Evolutionary conservation across 2,329 filamentous ascomycete species (phyloP), one percentile per base, ranked within the genome.

Genomic region (Thielaviopsis punctulata): DNA sequence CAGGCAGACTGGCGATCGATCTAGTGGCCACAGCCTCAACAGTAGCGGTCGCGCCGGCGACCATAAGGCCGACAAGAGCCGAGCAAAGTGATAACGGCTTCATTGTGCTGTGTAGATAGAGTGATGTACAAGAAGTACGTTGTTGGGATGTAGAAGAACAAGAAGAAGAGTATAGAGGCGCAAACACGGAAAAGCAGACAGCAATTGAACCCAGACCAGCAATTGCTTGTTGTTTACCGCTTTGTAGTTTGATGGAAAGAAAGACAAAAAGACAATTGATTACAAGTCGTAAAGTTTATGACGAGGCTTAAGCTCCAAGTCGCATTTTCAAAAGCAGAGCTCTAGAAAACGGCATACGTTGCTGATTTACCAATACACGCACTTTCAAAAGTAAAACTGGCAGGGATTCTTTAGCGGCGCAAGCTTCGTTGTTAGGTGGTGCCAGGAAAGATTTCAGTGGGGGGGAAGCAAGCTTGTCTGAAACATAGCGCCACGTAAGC

Each of bases 61-160:
- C 72, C 60, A 79, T 65, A 62, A 80, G 71, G 62, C 78, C 78
- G 58, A 76, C 66, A 61, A 79, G 69, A 59, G 75, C 75, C 62
- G 77, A 72, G 62, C 74, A 71, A 64, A 76, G 65, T 59, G 73
- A 63, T 56, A 63, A 61, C 57, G 62, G 62, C 66, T 68, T 69
- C 67, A 69, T 69, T 48, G 57, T 64, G 62, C 56, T 22, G 48
- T 33, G 24, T n/a, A n/a, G n/a, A n/a, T n/a, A n/a, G n/a, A n/a
- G n/a, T n/a, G n/a, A n/a, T n/a, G n/a, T n/a, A n/a, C n/a, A n/a
- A 19, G 22, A 39, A 48, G 3, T 23, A 22, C 22, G 41, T 33
- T 39, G 10, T 39, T 23, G 24, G 13, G 41, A 33, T 47, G 23
- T 45, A 52, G 47, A 49, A 45, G 56, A 44, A 51, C 27, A 45